Base-by-base conservation (phyloP, 164 flowering plant species). In the Houttuynia cordata region DNA sequence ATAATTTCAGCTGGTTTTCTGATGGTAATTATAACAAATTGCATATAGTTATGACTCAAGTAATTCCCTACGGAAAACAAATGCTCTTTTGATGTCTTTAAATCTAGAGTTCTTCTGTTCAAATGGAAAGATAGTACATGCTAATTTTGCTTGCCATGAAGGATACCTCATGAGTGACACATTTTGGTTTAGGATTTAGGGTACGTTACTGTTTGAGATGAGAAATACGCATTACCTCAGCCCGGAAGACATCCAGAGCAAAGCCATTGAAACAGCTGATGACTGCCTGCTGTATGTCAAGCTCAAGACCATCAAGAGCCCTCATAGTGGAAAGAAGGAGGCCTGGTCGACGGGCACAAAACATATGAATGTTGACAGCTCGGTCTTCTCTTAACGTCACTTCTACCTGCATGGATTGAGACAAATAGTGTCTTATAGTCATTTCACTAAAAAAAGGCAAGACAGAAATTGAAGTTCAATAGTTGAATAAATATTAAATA, bases 181-280 rank as follows among this genome's bases (percentile, higher is more conserved):
- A 2, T 12, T 2, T 12, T 45, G 17, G 13, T 30, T 30, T 17
- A 45, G 49, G 49, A 12, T 45, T 45, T n/a, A n/a, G n/a, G n/a
- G n/a, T 12, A n/a, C 17, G 49, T 45, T 45, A 12, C 8, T 45
- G 17, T 45, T 2, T 12, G 45, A 19, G 41, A 30, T 22, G 52
- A 51, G 59, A 59, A 21, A 9, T 59, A 51, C 58, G 57, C n/a
- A 12, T 59, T 66, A 92, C 98, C 91, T 92, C 98, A 53, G 98
- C 98, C 52, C 89, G 78, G 72, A 87, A 89, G 53, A 92, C 81
- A 74, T 92, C 96, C 71, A 92, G 56, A 9, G 93, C 93, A 70
- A 92, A 92, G 9, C 96, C 96, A 73, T 92, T 89, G 77, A 92
- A 87, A 72, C 96, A 89, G 81, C 98, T 92, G 60, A 92, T 87